Evolutionary conservation across 1,284 basidiomycete species (phyloP).

Genomic region (Filobasidium uniguttulatum): DNA sequence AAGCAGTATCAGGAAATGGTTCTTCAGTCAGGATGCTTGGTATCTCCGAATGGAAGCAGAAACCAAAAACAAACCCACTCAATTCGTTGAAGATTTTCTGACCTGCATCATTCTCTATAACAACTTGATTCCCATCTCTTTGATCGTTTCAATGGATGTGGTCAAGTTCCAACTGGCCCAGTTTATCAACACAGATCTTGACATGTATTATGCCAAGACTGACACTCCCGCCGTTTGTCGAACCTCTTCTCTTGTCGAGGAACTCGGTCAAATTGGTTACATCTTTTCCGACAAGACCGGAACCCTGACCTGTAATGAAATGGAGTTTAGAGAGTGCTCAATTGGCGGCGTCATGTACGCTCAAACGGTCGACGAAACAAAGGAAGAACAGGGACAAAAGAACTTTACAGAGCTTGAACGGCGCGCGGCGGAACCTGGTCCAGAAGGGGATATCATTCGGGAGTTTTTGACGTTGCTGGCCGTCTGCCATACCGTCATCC

Average conservation of each 20-base stretch:
- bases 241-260: conserved; percentile 93
- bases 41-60: conserved; percentile 46
- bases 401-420: conserved; percentile 33
- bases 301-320: conserved; percentile 91
- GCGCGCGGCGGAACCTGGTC: conserved; percentile 42
- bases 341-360: conserved; percentile 82
- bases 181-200: conserved; percentile 90
- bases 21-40: conserved; percentile 69
- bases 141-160: conserved; percentile 99
- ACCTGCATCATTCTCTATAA: conserved; percentile 99
- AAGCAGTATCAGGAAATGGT: conserved; percentile 76
- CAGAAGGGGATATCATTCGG: conserved; percentile 54
- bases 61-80: conserved; percentile 45
- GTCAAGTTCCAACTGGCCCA: conserved; percentile 97
- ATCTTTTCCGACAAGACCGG: conserved; percentile 99
- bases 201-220: conserved; percentile 88
- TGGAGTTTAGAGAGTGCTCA: conserved; percentile 90
- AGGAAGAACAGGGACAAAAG: conserved; percentile 46
- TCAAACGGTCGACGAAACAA: conserved; percentile 71
- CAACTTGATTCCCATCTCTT: conserved; percentile 96
- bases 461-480: conserved; percentile 86
- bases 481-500: conserved; percentile 97
- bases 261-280: conserved; percentile 96
- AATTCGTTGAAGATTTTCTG: conserved; percentile 81
- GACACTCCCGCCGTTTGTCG: conserved; percentile 94